Evolutionary conservation across 1,284 basidiomycete species (phyloP), one percentile per base, ranked within the genome.

Genomic region (Pseudozyma hubeiensis): DNA sequence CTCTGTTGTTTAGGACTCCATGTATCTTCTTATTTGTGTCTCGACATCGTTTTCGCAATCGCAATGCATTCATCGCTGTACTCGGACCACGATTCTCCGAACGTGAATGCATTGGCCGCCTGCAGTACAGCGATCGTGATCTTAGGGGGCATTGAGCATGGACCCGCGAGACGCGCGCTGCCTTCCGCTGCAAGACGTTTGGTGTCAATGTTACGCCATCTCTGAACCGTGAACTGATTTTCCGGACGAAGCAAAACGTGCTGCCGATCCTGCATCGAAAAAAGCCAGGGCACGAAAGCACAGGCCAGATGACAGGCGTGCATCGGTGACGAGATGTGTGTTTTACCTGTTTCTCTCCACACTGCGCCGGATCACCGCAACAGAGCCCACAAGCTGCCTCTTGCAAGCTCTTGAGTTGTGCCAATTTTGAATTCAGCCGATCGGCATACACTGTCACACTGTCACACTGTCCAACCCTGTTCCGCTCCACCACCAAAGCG

Each of bases 61-160:
- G 51, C 54, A 53, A 35, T 56, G 54, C 61, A 57, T 41, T 51
- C 40, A 16, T 37, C 35, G 24, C 24, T 24, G 24, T 24, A 24
- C 24, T 24, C 24, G 24, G 24, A 24, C 4, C 4, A 24, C 24
- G 24, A 24, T 24, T 37, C 14, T 2, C 35, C 14, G 35, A 14
- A 10, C 9, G 14, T 14, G 35, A 8, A 8, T 14, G 35, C 35
- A 10, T 37, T 37, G 35, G 35, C 4, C 35, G 35, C 35, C 35
- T 14, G 14, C 4, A 37, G 35, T 14, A 2, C 35, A 37, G 35
- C 35, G 35, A 37, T 37, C 8, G 35, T 24, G 24, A 24, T 24
- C 35, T 37, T 37, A 14, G 35, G 4, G 8, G 14, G 35, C 14
- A 37, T 37, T 14, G 35, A 37, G 35, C 35, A 37, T 37, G 10